Conservation (phyloP, 805 yeast genomes). For the Hanseniaspora hatyaiensis region DNA sequence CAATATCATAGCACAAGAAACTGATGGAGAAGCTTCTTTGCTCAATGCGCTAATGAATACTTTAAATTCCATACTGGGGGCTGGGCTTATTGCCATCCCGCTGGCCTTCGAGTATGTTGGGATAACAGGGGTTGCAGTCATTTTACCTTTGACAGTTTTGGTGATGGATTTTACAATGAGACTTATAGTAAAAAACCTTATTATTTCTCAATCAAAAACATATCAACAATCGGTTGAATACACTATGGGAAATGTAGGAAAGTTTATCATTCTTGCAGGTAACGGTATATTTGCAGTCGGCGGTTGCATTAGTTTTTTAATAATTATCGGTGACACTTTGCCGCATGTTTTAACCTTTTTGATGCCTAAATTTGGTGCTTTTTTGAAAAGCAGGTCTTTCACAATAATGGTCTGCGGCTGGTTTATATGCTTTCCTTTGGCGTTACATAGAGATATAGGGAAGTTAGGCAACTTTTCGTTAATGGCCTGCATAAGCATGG, state of each 20-base stretch:
- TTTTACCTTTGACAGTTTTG: conserved; percentile 48
- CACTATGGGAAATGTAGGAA: conserved; percentile 68
- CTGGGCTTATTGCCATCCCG: conserved; percentile 92
- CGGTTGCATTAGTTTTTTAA: conserved; percentile 86
- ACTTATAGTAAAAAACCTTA: conserved; percentile 70
- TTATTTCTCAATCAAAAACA: conserved; percentile 59
- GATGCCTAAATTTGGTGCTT: conserved; percentile 31
- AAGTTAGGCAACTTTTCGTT: conserved; percentile 79
- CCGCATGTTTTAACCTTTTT: conserved; percentile 58
- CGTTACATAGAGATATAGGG: conserved; percentile 69
- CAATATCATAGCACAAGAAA: not conserved
- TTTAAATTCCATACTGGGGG: conserved; percentile 92
- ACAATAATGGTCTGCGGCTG: conserved; percentile 59
- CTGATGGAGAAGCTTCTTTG: conserved; percentile 43
- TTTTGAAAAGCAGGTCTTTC: conserved; percentile 58
- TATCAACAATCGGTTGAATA: conserved; percentile 76
- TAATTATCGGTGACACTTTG: conserved; percentile 87
- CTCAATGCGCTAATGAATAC: conserved; percentile 91
- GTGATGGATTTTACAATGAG: conserved; percentile 82
- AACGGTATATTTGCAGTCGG: conserved; percentile 90
- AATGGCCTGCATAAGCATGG: conserved; percentile 76
- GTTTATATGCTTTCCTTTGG: conserved; percentile 69
- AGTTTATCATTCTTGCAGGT: conserved; percentile 51
- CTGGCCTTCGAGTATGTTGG: conserved; percentile 78
- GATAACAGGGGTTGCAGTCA: conserved; percentile 55